Evolutionary conservation across 208 protist species (phyloP).

Genomic region (Leishmania turanica): DNA sequence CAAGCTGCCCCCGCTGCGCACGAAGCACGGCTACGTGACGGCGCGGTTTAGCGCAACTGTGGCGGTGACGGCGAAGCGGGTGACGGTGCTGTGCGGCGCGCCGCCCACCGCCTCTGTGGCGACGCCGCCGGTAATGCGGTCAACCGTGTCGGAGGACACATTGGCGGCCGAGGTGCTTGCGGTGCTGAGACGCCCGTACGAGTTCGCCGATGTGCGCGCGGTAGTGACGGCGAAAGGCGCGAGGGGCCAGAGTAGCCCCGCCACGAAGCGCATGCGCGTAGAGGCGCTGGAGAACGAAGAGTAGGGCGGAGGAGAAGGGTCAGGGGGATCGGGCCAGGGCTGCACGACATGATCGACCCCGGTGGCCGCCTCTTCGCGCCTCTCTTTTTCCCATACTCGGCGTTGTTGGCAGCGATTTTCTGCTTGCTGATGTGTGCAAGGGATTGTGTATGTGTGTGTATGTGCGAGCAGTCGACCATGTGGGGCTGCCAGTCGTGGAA

Average conservation of each 20-base stretch:
- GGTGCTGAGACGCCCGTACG: constrained; percentile 45
- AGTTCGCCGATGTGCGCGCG: constrained; percentile 39
- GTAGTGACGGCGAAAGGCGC: constrained; percentile 23
- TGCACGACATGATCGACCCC: background rate
- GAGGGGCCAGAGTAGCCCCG: constrained; percentile 25
- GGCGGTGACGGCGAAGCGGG: constrained; percentile 63
- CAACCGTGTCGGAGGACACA: constrained; percentile 37
- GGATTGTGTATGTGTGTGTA: background rate
- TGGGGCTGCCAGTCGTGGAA: background rate
- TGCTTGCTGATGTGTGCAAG: background rate
- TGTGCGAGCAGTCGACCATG: background rate
- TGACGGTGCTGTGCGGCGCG: constrained; percentile 79
- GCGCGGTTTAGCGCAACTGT: constrained; percentile 84
- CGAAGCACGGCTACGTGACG: constrained; percentile 65
- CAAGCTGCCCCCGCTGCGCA: constrained; percentile 52
- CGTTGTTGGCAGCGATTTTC: background rate
- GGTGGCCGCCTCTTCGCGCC: background rate
- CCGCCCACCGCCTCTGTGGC: constrained; percentile 42
- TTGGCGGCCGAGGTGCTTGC: constrained; percentile 43
- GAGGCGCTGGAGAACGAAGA: constrained; percentile 43
- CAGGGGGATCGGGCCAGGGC: background rate
- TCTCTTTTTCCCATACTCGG: background rate
- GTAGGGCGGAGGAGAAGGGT: background rate
- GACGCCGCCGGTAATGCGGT: constrained; percentile 31
- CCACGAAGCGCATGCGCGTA: constrained; percentile 31